These are phyloP conservation scores for Cotoneaster glaucophyllus DNA, from an alignment of 306 rosid species.

Conservation along the genomic window DNA sequence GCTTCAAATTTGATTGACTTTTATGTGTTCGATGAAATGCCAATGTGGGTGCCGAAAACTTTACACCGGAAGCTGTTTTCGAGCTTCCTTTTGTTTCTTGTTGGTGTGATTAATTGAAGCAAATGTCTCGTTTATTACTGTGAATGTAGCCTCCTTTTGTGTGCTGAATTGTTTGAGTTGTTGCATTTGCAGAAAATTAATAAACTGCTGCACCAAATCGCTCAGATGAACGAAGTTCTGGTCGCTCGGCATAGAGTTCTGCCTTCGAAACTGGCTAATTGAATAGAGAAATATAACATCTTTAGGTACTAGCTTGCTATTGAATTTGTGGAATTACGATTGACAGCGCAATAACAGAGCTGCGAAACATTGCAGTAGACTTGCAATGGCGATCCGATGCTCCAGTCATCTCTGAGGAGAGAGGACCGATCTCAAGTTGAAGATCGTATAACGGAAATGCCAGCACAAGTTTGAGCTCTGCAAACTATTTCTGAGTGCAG, in stretches of 20 bases:
- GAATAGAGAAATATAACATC: not conserved
- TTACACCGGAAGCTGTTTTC: not conserved
- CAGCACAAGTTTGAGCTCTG: not conserved
- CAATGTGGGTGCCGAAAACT: not conserved
- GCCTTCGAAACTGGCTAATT: constrained; percentile 16
- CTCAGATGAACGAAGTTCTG: constrained; percentile 29
- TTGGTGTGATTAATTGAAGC: not conserved
- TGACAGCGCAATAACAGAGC: not conserved
- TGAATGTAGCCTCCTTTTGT: not conserved
- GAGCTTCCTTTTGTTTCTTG: not conserved
- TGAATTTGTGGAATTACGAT: not conserved
- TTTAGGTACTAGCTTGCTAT: not conserved
- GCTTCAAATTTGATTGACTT: not conserved
- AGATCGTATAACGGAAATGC: not conserved
- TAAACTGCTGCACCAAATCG: constrained; percentile 31
- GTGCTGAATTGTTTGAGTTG: not conserved
- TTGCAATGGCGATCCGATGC: not conserved
- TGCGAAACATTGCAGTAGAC: not conserved
- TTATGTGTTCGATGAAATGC: not conserved
- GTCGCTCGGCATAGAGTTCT: constrained; percentile 22
- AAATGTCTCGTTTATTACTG: not conserved
- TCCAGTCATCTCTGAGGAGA: not conserved
- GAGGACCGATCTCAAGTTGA: not conserved
- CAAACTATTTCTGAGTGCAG: not conserved
- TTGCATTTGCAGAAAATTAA: constrained; percentile 29